phyloP scores from a whole-genome alignment of 352 stramenopile species.

The Peronosclerospora sorghi region DNA sequence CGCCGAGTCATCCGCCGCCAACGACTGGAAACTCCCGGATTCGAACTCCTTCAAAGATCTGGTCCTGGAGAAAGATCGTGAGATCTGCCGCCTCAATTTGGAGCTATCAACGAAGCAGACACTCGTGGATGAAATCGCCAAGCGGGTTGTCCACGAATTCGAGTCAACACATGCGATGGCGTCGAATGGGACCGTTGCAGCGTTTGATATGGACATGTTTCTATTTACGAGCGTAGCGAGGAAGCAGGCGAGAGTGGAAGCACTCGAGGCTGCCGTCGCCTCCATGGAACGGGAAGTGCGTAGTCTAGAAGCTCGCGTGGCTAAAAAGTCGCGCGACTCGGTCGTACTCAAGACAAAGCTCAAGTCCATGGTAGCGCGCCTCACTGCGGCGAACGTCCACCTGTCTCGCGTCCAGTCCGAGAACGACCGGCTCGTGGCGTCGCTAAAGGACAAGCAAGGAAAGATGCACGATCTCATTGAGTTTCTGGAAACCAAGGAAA shows the following conservation, averaged over 20 bases:
- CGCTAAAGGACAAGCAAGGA: slow-evolving; percentile 44
- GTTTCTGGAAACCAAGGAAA: slow-evolving; percentile 53
- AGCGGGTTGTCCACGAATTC: slow-evolving; percentile 47
- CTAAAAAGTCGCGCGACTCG: slow-evolving; percentile 42
- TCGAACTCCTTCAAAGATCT: slow-evolving; percentile 35
- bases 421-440: slow-evolving; percentile 36
- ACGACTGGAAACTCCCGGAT: slow-evolving; percentile 14
- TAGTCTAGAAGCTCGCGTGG: slow-evolving; percentile 39
- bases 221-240: slow-evolving; percentile 60
- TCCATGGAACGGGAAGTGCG: slow-evolving; percentile 66
- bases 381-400: slow-evolving; percentile 33
- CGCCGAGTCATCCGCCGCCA: slow-evolving; percentile 20
- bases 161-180: slow-evolving; percentile 10
- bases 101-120: slow-evolving; percentile 75
- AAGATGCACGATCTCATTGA: slow-evolving; percentile 45
- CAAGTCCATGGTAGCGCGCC: slow-evolving; percentile 36
- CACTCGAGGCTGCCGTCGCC: slow-evolving; percentile 44
- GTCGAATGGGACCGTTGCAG: slow-evolving; percentile 9
- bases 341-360: slow-evolving; percentile 48
- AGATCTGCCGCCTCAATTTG: slow-evolving; percentile 74
- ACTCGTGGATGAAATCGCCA: slow-evolving; percentile 61
- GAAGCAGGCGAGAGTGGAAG: slow-evolving; percentile 57
- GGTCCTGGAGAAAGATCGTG: slow-evolving; percentile 65
- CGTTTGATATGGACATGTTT: slow-evolving; percentile 54
- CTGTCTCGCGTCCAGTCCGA: slow-evolving; percentile 44